phyloP scores from a whole-genome alignment of 208 protist species.

The Phytomonas sp. region DNA sequence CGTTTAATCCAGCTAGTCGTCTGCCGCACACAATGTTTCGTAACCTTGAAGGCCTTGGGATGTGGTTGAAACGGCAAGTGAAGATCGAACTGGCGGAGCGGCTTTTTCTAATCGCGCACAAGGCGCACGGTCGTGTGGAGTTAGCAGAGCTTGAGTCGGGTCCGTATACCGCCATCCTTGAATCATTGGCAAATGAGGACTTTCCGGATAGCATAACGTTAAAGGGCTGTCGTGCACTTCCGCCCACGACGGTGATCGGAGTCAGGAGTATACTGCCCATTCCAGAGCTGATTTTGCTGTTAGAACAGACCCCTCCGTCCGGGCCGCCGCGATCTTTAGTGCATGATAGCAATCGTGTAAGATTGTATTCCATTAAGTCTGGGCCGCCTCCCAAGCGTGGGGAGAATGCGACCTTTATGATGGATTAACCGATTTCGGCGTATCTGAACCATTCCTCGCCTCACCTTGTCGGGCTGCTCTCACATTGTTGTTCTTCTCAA shows the following conservation, averaged over 20 bases:
- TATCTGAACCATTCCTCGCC: not conserved
- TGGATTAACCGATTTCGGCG: not conserved
- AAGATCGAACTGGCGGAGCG: constrained; percentile 65
- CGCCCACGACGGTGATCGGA: constrained; percentile 44
- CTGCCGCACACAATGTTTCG: constrained; percentile 48
- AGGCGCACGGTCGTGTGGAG: constrained; percentile 23
- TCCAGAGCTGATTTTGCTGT: constrained; percentile 33
- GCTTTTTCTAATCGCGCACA: constrained; percentile 58
- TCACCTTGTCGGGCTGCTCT: not conserved
- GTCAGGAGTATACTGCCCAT: constrained; percentile 43
- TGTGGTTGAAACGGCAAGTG: constrained; percentile 71
- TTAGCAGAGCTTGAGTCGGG: constrained; percentile 10
- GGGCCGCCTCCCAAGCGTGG: not conserved
- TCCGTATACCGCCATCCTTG: constrained; percentile 22
- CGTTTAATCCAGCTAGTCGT: constrained; percentile 69
- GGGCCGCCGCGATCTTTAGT: constrained; percentile 50
- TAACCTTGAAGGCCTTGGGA: constrained; percentile 36
- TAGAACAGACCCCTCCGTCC: constrained; percentile 52
- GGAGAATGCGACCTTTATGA: not conserved
- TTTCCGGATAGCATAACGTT: constrained; percentile 60
- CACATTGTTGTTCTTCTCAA: not conserved
- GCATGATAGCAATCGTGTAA: not conserved
- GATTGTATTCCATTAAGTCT: not conserved
- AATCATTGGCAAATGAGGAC: constrained; percentile 33
- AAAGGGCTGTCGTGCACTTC: constrained; percentile 40